Evolutionary conservation across 164 flowering plant genomes (phyloP).

Genomic region (Aristolochia californica): DNA sequence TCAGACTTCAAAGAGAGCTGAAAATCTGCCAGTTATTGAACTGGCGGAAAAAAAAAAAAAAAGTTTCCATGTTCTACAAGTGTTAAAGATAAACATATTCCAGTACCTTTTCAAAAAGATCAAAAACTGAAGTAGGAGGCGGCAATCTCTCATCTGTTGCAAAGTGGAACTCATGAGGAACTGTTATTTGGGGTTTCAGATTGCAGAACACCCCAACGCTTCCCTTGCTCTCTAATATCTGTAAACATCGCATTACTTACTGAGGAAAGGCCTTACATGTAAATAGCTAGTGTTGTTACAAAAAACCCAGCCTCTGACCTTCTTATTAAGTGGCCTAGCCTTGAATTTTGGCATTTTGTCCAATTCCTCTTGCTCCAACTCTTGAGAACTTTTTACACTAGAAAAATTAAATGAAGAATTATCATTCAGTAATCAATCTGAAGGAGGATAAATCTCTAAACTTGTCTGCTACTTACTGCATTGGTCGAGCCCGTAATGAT

Average conservation of each 20-base stretch:
- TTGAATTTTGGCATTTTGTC: conserved; percentile 75
- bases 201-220: conserved; percentile 65
- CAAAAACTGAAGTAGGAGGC: conserved; percentile 32
- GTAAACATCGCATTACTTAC: conserved; percentile 3
- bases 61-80: no score
- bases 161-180: conserved; percentile 86
- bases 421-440: neutral
- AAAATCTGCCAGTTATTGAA: neutral
- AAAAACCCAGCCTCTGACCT: conserved; percentile 28
- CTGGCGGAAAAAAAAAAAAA: neutral
- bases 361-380: conserved; percentile 70
- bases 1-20: conserved; percentile 83
- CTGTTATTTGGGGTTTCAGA: conserved; percentile 54
- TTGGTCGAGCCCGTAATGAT: conserved; percentile 68
- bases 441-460: neutral
- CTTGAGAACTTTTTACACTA: conserved; percentile 41
- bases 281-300: no score
- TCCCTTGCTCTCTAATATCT: conserved; percentile 95
- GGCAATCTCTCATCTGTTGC: conserved; percentile 82
- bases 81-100: neutral
- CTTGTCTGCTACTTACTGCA: conserved; percentile 17
- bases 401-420: neutral
- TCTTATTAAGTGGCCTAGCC: conserved; percentile 85
- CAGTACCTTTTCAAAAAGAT: conserved; percentile 76
- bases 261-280: no score